Base-by-base conservation (phyloP, 2,329 filamentous ascomycete genomes). In the Sordariomycetes sp. region DNA sequence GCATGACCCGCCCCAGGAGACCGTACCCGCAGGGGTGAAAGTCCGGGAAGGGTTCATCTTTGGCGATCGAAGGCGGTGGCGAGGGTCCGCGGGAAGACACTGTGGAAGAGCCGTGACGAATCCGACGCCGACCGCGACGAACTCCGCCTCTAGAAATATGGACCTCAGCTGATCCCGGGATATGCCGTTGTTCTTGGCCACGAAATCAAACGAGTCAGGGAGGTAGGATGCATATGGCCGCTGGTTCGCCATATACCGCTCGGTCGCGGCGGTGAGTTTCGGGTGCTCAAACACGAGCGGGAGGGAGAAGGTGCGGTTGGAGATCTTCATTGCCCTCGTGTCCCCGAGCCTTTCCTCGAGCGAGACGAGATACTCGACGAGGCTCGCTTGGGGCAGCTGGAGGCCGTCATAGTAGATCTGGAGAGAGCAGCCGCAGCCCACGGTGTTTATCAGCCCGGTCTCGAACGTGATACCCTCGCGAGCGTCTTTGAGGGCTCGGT, bases 241-340 rank as follows among this genome's bases (percentile, higher is more conserved):
- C 60, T 82, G 79, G 3, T 79, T 83, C 32, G 77, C 76, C 70
- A 80, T 82, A 65, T 86, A 86, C 8, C 82, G 73, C 59, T 79
- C 69, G 0, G 79, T 75, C 0, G 79, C 79, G 57, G 14, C 22
- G 11, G 77, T 74, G 34, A 74, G 58, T 12, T 62, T 62, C 18
- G 59, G 60, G 53, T 66, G 63, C 22, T 66, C 59, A 58, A 67
- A 65, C 11, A 64, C 64, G 34, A 67, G 60, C 14, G 67, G 67
- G 22, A 68, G 58, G 11, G 58, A 58, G 28, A 67, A 32, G 20
- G 32, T 32, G 18, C 51, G 14, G 51, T 35, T 53, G 20, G 51
- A 5, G 20, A 53, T 28, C 20, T 28, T 53, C 4, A 24, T n/a
- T 16, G 10, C 28, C 20, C 25, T 16, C 12, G 20, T 3, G 12